Conservation (phyloP, 306 rosid species). For the Acacia confusa region DNA sequence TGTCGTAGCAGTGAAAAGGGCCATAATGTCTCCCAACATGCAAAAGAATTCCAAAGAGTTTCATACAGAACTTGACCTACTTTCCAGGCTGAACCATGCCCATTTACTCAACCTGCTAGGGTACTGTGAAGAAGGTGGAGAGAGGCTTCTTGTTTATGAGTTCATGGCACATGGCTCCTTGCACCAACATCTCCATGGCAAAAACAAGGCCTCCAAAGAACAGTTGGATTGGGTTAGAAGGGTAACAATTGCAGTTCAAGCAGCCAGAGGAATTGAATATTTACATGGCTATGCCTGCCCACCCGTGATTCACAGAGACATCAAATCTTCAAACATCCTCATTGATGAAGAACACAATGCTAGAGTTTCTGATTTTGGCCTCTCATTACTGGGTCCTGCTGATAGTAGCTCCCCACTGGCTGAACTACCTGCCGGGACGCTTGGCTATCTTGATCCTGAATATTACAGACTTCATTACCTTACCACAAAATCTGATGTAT, state of each 20-base stretch:
- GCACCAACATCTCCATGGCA: conserved; percentile 20
- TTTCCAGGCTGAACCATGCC: conserved; percentile 68
- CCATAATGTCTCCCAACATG: conserved; percentile 59
- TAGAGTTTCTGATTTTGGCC: conserved; percentile 90
- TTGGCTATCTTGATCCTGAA: conserved; percentile 96
- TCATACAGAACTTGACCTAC: conserved; percentile 69
- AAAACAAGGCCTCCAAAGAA: conserved; percentile 44
- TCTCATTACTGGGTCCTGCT: conserved; percentile 77
- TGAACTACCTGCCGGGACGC: conserved; percentile 92
- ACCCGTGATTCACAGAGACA: conserved; percentile 60
- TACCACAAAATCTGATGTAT: conserved; percentile 94
- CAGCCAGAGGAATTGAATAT: conserved; percentile 75
- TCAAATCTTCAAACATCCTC: conserved; percentile 82
- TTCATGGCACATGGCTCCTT: conserved; percentile 20
- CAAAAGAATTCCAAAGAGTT: conserved; percentile 75
- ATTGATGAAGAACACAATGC: conserved; percentile 98
- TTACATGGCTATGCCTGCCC: conserved; percentile 81
- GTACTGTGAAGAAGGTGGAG: conserved; percentile 71
- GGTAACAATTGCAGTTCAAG: conserved; percentile 76
- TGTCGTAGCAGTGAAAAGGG: conserved; percentile 68
- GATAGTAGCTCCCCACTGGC: conserved; percentile 91
- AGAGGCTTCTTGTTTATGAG: conserved; percentile 52
- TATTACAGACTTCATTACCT: conserved; percentile 96
- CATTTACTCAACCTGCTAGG: conserved; percentile 72
- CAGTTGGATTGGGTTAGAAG: conserved; percentile 77